These are phyloP conservation scores for Tetragonia tetragonoides DNA, from an alignment of 148 eudicot species.

Conservation along the genomic window DNA sequence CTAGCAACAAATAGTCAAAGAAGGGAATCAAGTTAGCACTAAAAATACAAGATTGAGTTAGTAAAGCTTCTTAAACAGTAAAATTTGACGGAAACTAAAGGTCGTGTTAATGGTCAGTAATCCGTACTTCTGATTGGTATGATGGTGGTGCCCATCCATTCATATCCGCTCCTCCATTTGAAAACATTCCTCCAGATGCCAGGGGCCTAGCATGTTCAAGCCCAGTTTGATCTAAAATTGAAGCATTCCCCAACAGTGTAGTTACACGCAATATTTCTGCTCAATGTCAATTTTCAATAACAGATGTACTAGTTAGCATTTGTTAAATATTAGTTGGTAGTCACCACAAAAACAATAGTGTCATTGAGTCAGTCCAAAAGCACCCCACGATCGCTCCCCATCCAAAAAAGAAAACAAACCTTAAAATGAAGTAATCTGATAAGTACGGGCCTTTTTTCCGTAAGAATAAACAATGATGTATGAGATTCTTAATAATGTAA, in stretches of 20 bases:
- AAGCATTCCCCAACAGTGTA: conserved; percentile 97
- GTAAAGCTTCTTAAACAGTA: conserved; percentile 52
- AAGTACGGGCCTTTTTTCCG: background rate
- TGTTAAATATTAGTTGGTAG: conserved; percentile 61
- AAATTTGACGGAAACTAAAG: conserved; percentile 63
- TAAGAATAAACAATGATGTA: background rate
- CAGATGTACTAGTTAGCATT: conserved; percentile 95
- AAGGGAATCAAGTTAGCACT: conserved; percentile 53
- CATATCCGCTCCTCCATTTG: conserved; percentile 87
- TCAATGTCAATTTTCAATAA: conserved; percentile 96
- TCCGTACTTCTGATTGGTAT: conserved; percentile 98
- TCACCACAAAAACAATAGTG: conserved; percentile 65
- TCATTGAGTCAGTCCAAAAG: conserved; percentile 43
- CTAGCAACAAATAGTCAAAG: conserved; percentile 35
- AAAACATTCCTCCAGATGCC: conserved; percentile 93
- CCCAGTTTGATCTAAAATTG: conserved; percentile 97
- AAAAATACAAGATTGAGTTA: conserved; percentile 43
- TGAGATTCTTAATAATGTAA: background rate
- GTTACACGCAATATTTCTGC: conserved; percentile 99
- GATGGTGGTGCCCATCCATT: conserved; percentile 98
- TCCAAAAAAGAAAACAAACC: background rate
- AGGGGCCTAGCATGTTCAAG: conserved; percentile 97
- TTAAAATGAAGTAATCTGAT: conserved; percentile 1
- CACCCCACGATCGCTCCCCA: conserved; percentile 9
- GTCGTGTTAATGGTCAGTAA: conserved; percentile 97